Evolutionary conservation across 768 basidiomycete genomes (phyloP), one percentile per base, ranked within the genome.

Genomic region (Gyrodon lividus): DNA sequence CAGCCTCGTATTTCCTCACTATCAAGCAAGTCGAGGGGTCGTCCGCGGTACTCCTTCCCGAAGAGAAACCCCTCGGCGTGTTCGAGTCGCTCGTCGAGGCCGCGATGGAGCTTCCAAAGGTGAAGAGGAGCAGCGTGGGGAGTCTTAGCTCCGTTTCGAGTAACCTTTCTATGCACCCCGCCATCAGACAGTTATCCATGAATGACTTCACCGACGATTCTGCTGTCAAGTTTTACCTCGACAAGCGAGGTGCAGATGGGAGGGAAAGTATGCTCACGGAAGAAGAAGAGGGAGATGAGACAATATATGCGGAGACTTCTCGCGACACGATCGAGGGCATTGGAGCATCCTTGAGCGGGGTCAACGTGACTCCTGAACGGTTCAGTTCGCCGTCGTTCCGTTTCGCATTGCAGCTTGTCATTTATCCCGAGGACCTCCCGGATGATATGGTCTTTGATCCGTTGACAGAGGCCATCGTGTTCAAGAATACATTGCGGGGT

Each of bases 161-260:
- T 64, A 94, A 95, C 64, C 76, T 98, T 23, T 90, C 89, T 4
- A 87, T 91, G 82, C 92, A 98, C 64, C 95, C 96, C 16, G 95
- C 97, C 14, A 99, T 98, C 70, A 86, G 83, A 64, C 91, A 89
- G 65, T 74, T 98, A 35, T 84, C 89, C 40, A 96, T 97, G 92
- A 97, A 95, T 61, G 97, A 98, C 66, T 98, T 95, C 64, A 90
- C 90, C 38, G 97, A 99, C 59, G 97, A 98, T 65, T 93, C 94
- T 4, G 86, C 88, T 0, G 95, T 98, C 71, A 98, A 98, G 70
- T 89, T 98, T 70, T 99, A 97, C 70, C 70, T 98, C 56, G 93
- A 98, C 67, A 76, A 90, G 48, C 74, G 79, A 23, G 62, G 70
- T 5, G 66, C 70, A 24, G 71, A 77, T 7, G 65, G 67, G 14